Evolutionary conservation across 805 yeast genomes (phyloP), one percentile per base, ranked within the genome.

Genomic region (Lipomyces spencermartinsiae): DNA sequence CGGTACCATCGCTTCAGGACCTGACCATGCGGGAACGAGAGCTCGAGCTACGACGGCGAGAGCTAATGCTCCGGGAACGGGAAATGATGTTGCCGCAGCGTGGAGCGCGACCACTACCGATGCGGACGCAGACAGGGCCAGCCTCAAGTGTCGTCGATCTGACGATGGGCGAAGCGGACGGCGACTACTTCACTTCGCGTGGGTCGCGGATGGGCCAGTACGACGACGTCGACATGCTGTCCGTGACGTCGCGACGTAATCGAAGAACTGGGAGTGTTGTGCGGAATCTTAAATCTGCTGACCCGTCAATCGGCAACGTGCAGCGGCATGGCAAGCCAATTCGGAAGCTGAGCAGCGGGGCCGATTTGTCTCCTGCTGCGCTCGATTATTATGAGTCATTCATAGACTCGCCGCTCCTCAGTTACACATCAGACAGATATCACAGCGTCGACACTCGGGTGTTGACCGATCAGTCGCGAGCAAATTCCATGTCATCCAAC

Each of bases 381-480:
- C 39, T 46, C 16, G 70, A 67, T 14, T 69, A 66, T 46, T 64
- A 69, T 64, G 70, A 64, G 31, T 51, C 71, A 2, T 61, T 69
- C 19, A 63, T 61, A 34, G 72, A 63, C 14, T 63, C 71, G 4
- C 68, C 71, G 34, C 37, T 69, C 55, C 55, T 59, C n/a, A 49
- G 51, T 29, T 67, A 63, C 59, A 69, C 72, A 7, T 69, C 72
- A 22, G 72, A 69, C 37, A 64, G 72, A 8, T 69, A 69, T 29
- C 61, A 59, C 4, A 56, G 39, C 5, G 72, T 69, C 37, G 72
- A 69, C 53, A 63, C 68, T 9, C 65, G 65, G 10, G 61, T 61
- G 12, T 59, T 69, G 58, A 54, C 71, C 6, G 71, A 67, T 53
- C 72, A 64, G n/a, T 69, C 72, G 8, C 71, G 72, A 1, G 58